Percentiles rank a stretch among this genome's conserved stretches.
These are phyloP conservation scores for Isochrysis galbana DNA, from an alignment of 78 protist species.

Conservation along the genomic window DNA sequence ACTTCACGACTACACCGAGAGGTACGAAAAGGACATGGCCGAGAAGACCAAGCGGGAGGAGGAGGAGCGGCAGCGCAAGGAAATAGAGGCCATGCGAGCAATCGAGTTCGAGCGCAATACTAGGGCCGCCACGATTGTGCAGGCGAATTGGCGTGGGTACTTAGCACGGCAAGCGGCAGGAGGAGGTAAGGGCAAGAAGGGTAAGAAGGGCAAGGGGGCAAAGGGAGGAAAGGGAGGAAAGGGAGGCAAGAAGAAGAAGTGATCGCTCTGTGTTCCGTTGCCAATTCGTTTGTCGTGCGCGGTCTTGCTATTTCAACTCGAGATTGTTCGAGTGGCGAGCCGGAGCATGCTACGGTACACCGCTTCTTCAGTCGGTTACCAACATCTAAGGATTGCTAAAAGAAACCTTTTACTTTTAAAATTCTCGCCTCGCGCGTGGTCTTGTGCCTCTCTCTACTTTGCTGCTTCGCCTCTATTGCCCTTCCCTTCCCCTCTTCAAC, in stretches of 20 bases:
- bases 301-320: too few species aligned
- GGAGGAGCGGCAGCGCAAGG: background rate
- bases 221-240: background rate
- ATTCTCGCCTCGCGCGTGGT: too few species aligned
- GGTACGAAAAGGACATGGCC: background rate
- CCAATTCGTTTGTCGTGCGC: too few species aligned
- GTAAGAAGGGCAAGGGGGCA: constrained; percentile 2
- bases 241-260: constrained; percentile 8
- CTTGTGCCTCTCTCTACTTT: too few species aligned
- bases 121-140: background rate
- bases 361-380: too few species aligned
- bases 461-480: too few species aligned
- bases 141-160: background rate
- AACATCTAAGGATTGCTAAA: too few species aligned
- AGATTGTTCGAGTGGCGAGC: too few species aligned
- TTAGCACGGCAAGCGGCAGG: background rate
- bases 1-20: background rate
- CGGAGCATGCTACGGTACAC: too few species aligned
- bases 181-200: background rate
- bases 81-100: background rate
- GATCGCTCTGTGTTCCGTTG: too few species aligned
- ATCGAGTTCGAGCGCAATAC: background rate
- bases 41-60: background rate
- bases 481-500: too few species aligned
- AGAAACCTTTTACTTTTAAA: too few species aligned